Evolutionary conservation across 2,329 filamentous ascomycete genomes (phyloP).

Genomic region (Aspergillus awamori): DNA sequence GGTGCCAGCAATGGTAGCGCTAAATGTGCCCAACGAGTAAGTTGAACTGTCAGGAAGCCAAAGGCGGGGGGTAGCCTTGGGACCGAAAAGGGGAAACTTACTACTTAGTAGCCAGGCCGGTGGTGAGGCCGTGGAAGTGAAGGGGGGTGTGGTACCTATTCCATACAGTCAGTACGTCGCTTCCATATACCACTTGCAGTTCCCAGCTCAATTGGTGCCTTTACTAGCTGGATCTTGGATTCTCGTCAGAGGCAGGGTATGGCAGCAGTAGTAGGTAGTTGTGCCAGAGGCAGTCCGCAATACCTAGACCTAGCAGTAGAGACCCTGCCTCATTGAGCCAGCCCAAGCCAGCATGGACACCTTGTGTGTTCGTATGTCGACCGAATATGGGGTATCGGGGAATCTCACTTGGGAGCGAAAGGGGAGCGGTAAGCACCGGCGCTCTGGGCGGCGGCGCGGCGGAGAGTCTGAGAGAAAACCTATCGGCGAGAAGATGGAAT

Average conservation of each 20-base stretch:
- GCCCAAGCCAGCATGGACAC: background rate
- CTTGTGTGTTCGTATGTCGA: background rate
- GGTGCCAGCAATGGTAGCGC: slow-evolving; percentile 52
- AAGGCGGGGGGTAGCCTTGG: background rate
- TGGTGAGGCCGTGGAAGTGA: slow-evolving; percentile 55
- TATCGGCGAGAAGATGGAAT: slow-evolving; percentile 15
- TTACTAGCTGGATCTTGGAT: background rate
- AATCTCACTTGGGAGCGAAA: slow-evolving; percentile 60
- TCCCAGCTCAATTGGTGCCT: background rate
- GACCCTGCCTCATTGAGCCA: background rate
- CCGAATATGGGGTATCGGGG: slow-evolving; percentile 9
- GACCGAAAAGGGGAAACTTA: slow-evolving; percentile 40
- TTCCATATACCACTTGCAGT: background rate
- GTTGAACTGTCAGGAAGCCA: background rate
- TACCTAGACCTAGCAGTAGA: background rate
- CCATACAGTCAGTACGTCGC: slow-evolving; percentile 20
- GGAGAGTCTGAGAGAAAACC: slow-evolving; percentile 39
- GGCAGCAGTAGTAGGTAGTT: background rate
- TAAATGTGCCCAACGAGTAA: slow-evolving; percentile 26
- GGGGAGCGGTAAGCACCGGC: slow-evolving; percentile 55
- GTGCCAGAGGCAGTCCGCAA: background rate
- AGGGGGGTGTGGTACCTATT: slow-evolving; percentile 53
- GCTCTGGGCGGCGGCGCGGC: slow-evolving; percentile 42
- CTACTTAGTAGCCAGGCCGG: slow-evolving; percentile 46
- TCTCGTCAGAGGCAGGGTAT: background rate